A percentile compares a stretch with the other conserved stretches of the same genome.
Conservation (phyloP, 495 filamentous ascomycete genomes). For the Penicillium flavigenum region DNA sequence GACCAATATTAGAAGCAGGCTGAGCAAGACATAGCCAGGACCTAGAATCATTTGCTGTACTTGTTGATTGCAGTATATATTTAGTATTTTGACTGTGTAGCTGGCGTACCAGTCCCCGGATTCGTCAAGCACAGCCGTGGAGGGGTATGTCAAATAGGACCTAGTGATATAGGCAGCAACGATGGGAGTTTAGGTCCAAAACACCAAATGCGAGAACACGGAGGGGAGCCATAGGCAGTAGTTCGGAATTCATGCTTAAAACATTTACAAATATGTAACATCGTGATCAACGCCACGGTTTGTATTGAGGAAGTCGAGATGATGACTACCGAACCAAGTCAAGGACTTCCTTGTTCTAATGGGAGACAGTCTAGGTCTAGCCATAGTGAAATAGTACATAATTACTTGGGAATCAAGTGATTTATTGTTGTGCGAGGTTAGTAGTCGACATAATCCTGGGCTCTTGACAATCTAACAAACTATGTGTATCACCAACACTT, state of each 20-base stretch:
- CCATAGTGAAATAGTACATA: not conserved
- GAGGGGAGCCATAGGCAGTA: not conserved
- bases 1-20: not conserved
- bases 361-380: not conserved
- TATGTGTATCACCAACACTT: not conserved
- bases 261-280: not conserved
- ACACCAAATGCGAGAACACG: not conserved
- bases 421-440: not conserved
- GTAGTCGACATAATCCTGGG: not conserved
- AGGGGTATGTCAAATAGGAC: not conserved
- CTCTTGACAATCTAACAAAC: not conserved
- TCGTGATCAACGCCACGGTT: not conserved
- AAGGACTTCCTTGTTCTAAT: not conserved
- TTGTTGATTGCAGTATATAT: not conserved
- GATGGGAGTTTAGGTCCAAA: not conserved
- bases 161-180: not conserved
- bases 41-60: not conserved
- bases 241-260: not conserved
- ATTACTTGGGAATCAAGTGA: not conserved
- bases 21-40: not conserved
- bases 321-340: not conserved
- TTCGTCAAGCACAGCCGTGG: no score
- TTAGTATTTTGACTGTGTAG: not conserved
- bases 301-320: not conserved
- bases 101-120: not conserved